Conservation (phyloP, 768 basidiomycete genomes). For the Termitomyces sp. region DNA sequence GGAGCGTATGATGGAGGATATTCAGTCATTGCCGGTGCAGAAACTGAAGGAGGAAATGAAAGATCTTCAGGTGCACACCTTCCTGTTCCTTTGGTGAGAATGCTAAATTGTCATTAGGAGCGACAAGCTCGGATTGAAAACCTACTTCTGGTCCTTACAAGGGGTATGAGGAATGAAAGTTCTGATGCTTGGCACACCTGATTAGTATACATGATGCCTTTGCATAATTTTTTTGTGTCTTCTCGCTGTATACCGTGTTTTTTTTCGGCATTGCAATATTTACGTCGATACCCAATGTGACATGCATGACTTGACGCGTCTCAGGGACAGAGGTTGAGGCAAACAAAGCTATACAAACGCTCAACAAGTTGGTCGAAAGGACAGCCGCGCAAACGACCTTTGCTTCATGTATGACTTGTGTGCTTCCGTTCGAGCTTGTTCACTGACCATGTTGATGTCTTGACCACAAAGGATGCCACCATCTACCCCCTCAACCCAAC, state of each 20-base stretch:
- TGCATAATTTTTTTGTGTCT: not conserved
- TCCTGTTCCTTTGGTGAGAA: not conserved
- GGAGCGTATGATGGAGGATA: slow-evolving; percentile 59
- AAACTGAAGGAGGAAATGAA: slow-evolving; percentile 76
- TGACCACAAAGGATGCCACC: slow-evolving; percentile 24
- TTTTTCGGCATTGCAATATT: not conserved
- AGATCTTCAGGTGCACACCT: slow-evolving; percentile 62
- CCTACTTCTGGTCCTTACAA: slow-evolving; percentile 61
- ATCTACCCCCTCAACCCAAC: slow-evolving; percentile 46
- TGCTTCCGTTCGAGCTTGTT: not conserved
- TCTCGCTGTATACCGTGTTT: not conserved
- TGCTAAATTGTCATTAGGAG: slow-evolving; percentile 34
- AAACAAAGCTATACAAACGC: slow-evolving; percentile 4
- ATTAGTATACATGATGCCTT: not conserved
- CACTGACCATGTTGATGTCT: not conserved
- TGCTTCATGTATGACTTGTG: not conserved
- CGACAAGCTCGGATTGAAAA: slow-evolving; percentile 78
- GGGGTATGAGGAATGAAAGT: slow-evolving; percentile 54
- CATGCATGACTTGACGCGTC: not conserved
- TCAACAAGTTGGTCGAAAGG: not conserved
- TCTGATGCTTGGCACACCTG: not conserved
- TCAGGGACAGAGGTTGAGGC: not conserved
- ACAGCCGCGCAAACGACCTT: not conserved
- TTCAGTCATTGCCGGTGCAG: slow-evolving; percentile 58
- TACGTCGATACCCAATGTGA: not conserved